These are phyloP conservation scores for Colletotrichum sp. DNA, from an alignment of 2,329 filamentous ascomycete species.

Conservation along the genomic window DNA sequence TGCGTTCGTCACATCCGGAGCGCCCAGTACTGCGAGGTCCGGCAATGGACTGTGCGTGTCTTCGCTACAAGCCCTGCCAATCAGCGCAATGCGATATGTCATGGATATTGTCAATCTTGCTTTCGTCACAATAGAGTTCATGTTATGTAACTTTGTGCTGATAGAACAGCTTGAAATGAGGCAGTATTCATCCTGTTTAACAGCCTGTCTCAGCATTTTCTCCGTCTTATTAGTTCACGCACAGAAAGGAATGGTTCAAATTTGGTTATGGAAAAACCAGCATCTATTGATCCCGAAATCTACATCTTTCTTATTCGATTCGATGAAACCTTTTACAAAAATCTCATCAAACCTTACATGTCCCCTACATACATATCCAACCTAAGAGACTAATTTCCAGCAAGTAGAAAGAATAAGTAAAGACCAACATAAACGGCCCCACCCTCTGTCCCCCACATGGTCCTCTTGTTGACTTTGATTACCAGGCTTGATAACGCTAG, in stretches of 20 bases:
- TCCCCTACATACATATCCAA: neutral
- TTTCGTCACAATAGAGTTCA: too few species aligned
- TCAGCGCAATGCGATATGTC: too few species aligned
- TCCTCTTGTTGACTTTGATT: neutral
- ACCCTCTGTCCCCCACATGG: neutral
- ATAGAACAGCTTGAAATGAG: neutral
- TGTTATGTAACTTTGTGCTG: neutral
- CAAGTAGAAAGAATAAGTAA: neutral
- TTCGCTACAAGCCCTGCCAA: neutral
- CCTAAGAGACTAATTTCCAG: neutral
- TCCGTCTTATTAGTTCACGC: neutral
- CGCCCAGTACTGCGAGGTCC: too few species aligned
- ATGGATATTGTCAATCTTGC: too few species aligned
- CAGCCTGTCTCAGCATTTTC: neutral
- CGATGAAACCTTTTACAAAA: neutral
- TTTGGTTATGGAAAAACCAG: fast-evolving
- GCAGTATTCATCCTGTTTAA: neutral
- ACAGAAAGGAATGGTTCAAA: neutral
- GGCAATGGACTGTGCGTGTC: too few species aligned
- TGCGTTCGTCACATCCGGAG: neutral
- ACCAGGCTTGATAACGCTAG: neutral
- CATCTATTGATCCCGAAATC: neutral
- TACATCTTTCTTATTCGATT: fast-evolving
- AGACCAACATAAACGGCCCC: neutral
- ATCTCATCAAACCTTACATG: neutral